A percentile compares a stretch with the other conserved stretches of the same genome.
These are phyloP conservation scores for Hippophae tibetana DNA, from an alignment of 306 rosid genomes.

Conservation along the genomic window DNA sequence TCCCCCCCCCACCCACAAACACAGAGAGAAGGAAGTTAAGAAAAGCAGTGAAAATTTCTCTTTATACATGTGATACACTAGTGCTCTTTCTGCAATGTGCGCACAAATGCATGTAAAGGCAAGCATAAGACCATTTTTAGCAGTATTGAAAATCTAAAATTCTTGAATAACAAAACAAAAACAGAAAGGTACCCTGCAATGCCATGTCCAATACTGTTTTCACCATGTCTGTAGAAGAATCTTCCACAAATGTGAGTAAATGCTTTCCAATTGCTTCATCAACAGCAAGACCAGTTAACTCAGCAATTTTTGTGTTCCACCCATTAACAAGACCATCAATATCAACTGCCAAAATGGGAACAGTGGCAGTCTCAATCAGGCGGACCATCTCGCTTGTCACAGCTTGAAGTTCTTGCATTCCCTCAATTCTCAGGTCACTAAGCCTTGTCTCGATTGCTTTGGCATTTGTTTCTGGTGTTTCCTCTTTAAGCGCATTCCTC, in stretches of 20 bases:
- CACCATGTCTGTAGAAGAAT: constrained; percentile 52
- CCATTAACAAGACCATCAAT: constrained; percentile 74
- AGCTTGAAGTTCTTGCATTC: constrained; percentile 85
- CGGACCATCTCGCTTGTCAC: constrained; percentile 95
- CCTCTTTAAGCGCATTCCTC: constrained; percentile 71
- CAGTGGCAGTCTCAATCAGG: constrained; percentile 87
- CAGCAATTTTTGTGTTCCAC: constrained; percentile 83
- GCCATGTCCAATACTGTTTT: constrained; percentile 66
- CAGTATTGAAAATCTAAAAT: constrained; percentile 1
- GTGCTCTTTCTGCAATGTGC: too few relatives aligned
- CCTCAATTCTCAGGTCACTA: constrained; percentile 62
- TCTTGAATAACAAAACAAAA: background rate
- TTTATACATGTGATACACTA: too few relatives aligned
- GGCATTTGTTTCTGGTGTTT: constrained; percentile 21
- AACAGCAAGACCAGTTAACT: constrained; percentile 82
- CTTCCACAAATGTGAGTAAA: constrained; percentile 76
- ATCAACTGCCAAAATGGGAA: constrained; percentile 87
- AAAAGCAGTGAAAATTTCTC: too few relatives aligned
- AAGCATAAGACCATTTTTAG: background rate
- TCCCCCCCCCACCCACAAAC: too few relatives aligned
- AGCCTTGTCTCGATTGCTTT: constrained; percentile 46
- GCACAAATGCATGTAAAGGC: background rate
- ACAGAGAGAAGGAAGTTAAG: too few relatives aligned
- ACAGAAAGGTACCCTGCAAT: constrained; percentile 39
- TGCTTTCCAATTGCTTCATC: constrained; percentile 73